Conservation (phyloP, 495 filamentous ascomycete species). For the Durotheca rogersii region DNA sequence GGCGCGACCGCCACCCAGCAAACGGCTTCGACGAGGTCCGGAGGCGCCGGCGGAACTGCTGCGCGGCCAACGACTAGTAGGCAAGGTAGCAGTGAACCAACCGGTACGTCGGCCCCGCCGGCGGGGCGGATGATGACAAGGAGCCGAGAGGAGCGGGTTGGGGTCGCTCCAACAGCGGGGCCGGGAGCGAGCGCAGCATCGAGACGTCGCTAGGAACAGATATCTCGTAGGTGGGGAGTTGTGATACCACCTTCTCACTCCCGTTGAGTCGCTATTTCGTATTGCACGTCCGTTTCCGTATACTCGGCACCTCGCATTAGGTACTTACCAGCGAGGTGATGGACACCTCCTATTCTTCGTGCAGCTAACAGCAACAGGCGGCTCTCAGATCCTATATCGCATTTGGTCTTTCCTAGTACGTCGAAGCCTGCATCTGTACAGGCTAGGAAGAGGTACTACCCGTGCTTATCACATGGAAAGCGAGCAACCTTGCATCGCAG, state of each 20-base stretch:
- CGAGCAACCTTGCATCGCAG: too few relatives aligned
- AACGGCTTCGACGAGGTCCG: background rate
- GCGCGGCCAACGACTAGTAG: constrained; percentile 14
- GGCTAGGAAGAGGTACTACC: background rate
- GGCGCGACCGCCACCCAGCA: constrained; percentile 7
- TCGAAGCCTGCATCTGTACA: too few relatives aligned
- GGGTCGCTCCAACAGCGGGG: constrained; percentile 19
- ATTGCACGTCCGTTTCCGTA: too few relatives aligned
- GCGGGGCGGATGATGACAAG: constrained; percentile 35
- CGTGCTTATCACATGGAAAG: background rate
- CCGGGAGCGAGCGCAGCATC: constrained; percentile 12
- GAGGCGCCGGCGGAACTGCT: background rate
- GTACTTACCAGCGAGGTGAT: too few relatives aligned
- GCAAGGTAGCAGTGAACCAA: constrained; percentile 24
- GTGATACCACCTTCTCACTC: too few relatives aligned
- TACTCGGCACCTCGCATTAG: too few relatives aligned
- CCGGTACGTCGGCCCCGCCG: constrained; percentile 24
- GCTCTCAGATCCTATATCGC: too few relatives aligned
- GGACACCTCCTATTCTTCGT: too few relatives aligned
- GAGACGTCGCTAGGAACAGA: constrained; percentile 29
- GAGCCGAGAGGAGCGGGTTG: constrained; percentile 41
- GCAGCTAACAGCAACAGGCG: too few relatives aligned
- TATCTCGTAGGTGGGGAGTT: background rate
- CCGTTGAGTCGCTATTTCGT: too few relatives aligned
- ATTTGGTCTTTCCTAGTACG: too few relatives aligned